Conservation (phyloP, 2,329 filamentous ascomycete species). For the Monilinia polystroma region DNA sequence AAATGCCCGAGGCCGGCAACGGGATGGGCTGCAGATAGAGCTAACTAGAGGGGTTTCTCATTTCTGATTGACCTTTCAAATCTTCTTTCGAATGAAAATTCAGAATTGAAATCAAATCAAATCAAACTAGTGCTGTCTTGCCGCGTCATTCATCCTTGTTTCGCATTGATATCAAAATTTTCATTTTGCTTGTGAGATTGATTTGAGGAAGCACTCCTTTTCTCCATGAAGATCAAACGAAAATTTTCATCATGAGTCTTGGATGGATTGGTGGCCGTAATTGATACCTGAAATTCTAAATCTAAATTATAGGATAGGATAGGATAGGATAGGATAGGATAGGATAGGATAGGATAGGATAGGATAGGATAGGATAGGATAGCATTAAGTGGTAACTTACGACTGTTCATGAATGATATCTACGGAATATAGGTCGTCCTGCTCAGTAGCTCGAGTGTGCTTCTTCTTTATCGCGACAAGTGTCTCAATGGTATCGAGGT, state of each 20-base stretch:
- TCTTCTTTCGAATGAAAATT: not conserved
- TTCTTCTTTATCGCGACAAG: not conserved
- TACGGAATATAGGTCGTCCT: not conserved
- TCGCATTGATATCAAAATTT: not conserved
- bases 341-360: too few species aligned
- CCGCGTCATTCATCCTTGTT: not conserved
- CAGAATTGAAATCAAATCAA: not conserved
- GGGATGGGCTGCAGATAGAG: slow-evolving; percentile 15
- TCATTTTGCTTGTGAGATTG: not conserved
- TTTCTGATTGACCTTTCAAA: not conserved
- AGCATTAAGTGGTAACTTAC: not conserved
- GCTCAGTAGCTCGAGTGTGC: not conserved
- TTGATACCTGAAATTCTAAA: not conserved
- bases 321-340: too few species aligned
- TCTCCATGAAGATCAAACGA: not conserved
- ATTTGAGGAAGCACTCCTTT: not conserved
- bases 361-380: not conserved
- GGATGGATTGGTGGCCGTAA: not conserved
- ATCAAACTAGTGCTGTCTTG: not conserved
- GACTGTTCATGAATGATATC: not conserved
- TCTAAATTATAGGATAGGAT: not conserved
- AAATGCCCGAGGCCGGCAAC: slow-evolving; percentile 14
- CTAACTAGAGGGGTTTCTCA: slow-evolving; percentile 1
- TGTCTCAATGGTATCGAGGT: not conserved
- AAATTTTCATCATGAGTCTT: not conserved